Evolutionary conservation across 768 basidiomycete genomes (phyloP), one percentile per base, ranked within the genome.

Genomic region (Paxillus involutus): DNA sequence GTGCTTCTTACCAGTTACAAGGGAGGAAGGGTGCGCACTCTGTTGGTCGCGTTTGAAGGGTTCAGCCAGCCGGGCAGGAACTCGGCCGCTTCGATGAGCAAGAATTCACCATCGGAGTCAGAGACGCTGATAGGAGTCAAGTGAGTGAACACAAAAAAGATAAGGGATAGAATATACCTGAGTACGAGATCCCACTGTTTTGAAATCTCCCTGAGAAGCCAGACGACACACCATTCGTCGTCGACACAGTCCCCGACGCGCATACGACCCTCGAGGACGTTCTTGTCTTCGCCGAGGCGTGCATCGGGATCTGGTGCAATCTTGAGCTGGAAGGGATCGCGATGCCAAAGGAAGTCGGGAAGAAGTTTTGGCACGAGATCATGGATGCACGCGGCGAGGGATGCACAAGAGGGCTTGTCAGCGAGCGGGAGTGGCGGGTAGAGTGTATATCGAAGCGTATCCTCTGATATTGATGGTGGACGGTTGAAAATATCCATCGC

Each of bases 151-250:
- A 37, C 16, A n/a, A 17, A 13, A 14, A n/a, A 17, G n/a, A 33
- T 7, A 45, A 42, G 17, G 14, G 35, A 59, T 11, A n/a, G 41
- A 29, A 66, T 80, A 53, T 59, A 94, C 94, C 88, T 86, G 52
- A 93, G 82, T 10, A 81, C 83, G 36, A 94, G 70, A 59, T 94
- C 88, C 88, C 89, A 95, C 57, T 82, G 83, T 39, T 77, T 72
- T 56, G 85, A 88, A 53, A 96, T 77, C 70, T 91, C 81, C 61
- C 78, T 80, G 53, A 98, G 73, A 44, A 98, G 75, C 91, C 92
- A 98, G 16, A 98, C 94, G 13, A 82, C 79, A 67, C 86, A 88
- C 97, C 97, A 99, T 71, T 99, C 97, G 63, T 99, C 97, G 69
- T 99, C 95, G n/a, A 98, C 81, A 49, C 86, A 90, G 71, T 99